Base-by-base conservation (phyloP, 2,329 filamentous ascomycete species). In the Trichoderma semiorbis region DNA sequence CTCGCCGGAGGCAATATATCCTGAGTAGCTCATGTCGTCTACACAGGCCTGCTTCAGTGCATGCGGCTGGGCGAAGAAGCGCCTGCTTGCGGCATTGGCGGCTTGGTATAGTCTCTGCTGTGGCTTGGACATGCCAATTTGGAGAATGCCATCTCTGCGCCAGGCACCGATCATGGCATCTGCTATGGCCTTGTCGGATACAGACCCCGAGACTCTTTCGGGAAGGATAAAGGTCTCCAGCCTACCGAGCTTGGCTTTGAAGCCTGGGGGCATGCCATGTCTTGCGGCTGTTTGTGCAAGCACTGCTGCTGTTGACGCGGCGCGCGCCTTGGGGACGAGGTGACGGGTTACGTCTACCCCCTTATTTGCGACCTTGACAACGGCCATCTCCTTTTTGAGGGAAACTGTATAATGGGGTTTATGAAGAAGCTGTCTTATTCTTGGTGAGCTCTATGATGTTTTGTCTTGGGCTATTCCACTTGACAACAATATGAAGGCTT, bases 1-100 rank as follows among this genome's bases (percentile, higher is more conserved):
- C 74, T 86, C 85, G 0, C 85, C 85, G 0, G 83, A 85, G 28
- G 84, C 85, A 62, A 86, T 82, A 74, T 86, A 86, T 3, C 85
- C 85, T 0, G 84, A 76, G 62, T 85, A 86, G 73, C 83, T 85
- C 72, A 81, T 79, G 16, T 78, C 78, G 73, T 87, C 83, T 7
- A 86, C 78, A 55, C 84, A 85, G 1, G 78, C 77, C 3, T 79
- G 78, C 72, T 87, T 87, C 69, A 83, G 76, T 2, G 72, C 71
- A 57, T 78, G 78, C 0, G 80, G 76, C 18, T 78, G 79, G 8
- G 62, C 47, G 73, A 86, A 85, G 77, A 85, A 86, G 7, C 75
- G 72, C 65, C 78, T 77, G 75, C 81, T 84, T 6, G 80, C 79
- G 0, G 75, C 72, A 28, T 80, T 79, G 34, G 84, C 84, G 8